A percentile compares a stretch with the other conserved stretches of the same genome.
phyloP scores from a whole-genome alignment of 306 rosid genomes.

The Acacia melanoxylon region DNA sequence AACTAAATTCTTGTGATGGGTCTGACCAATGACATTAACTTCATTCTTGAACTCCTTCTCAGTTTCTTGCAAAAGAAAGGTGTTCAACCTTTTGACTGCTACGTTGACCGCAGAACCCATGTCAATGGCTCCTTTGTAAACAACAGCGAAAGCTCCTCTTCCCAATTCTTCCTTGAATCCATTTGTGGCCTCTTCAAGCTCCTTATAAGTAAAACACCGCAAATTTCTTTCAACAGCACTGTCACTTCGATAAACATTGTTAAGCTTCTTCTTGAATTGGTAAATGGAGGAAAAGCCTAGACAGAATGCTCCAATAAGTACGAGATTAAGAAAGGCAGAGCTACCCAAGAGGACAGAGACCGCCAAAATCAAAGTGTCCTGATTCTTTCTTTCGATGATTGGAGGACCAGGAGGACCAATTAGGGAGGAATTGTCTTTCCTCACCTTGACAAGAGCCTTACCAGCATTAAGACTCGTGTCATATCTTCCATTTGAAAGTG shows the following conservation, averaged over 20 bases:
- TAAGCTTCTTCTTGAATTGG: too few species aligned
- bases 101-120: conserved; percentile 21
- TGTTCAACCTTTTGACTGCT: conserved; percentile 51
- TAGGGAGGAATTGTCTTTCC: conserved; percentile 45
- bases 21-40: too few species aligned
- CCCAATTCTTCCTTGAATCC: conserved; percentile 38
- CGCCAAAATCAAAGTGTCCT: too few species aligned
- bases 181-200: conserved; percentile 41
- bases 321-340: too few species aligned
- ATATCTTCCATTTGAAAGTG: conserved; percentile 49
- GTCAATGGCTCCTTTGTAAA: conserved; percentile 38
- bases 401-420: too few species aligned
- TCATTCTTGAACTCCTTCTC: too few species aligned
- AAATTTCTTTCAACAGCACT: conserved; percentile 26
- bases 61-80: conserved; percentile 29
- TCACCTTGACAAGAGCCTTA: conserved; percentile 42
- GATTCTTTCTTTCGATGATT: too few species aligned
- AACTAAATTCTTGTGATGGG: too few species aligned
- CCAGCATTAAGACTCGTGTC: conserved; percentile 27
- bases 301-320: too few species aligned
- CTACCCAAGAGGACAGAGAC: too few species aligned
- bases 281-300: too few species aligned
- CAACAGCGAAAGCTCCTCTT: conserved; percentile 41
- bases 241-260: too few species aligned
- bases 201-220: conserved; percentile 38